A percentile compares a stretch with the other conserved stretches of the same genome.
Evolutionary conservation across 805 yeast genomes (phyloP).

Genomic region (Millerozyma miso): DNA sequence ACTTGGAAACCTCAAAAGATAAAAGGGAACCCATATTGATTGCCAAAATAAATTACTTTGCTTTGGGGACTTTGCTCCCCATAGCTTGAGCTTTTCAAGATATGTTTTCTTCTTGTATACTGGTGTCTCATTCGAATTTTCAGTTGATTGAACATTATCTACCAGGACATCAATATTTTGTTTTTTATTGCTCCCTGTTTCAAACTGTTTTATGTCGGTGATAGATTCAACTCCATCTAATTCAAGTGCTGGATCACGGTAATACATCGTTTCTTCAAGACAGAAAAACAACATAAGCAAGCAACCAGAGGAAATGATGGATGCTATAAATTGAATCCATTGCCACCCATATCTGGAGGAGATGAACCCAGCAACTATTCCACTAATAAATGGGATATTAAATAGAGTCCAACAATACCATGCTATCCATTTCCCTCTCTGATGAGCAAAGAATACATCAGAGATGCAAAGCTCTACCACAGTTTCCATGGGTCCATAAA

Average conservation of each 20-base stretch:
- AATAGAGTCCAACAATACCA: conserved; percentile 26
- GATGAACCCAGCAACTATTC: conserved; percentile 28
- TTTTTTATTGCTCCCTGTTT: background rate
- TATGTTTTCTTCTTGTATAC: conserved; percentile 8
- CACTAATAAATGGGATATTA: conserved; percentile 25
- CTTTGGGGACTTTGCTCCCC: background rate
- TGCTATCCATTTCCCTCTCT: conserved; percentile 25
- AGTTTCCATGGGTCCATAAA: conserved; percentile 36
- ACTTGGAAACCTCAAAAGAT: conserved; percentile 36
- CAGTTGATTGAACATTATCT: conserved; percentile 6
- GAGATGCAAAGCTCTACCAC: conserved; percentile 29
- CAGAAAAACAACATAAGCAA: conserved; percentile 20
- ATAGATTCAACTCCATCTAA: conserved; percentile 8
- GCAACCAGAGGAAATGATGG: conserved; percentile 23
- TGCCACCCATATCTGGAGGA: conserved; percentile 18
- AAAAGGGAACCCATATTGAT: conserved; percentile 33
- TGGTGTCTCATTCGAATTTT: conserved; percentile 8
- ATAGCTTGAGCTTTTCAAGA: conserved; percentile 33
- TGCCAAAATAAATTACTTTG: conserved; percentile 13
- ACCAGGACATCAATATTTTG: background rate
- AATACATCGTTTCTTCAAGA: conserved; percentile 33
- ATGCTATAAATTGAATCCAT: conserved; percentile 28
- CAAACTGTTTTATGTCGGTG: background rate
- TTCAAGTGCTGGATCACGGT: conserved; percentile 10
- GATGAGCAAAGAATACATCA: conserved; percentile 30